Evolutionary conservation across 2,329 filamentous ascomycete genomes (phyloP).

Genomic region (Alternaria solani): DNA sequence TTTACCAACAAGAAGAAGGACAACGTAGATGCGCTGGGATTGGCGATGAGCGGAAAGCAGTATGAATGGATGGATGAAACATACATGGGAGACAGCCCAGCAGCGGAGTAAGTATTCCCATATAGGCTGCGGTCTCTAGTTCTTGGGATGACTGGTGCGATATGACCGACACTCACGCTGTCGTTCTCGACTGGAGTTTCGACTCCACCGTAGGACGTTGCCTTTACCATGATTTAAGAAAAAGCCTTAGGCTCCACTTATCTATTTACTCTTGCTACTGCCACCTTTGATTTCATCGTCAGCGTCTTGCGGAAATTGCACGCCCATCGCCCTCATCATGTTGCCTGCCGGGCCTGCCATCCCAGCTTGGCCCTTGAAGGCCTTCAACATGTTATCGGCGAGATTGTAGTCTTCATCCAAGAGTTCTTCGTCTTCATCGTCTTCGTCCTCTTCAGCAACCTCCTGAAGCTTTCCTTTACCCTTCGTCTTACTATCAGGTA

Average conservation of each 20-base stretch:
- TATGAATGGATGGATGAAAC: not conserved
- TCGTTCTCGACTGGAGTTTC: not conserved
- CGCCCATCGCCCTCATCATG: slow-evolving; percentile 83
- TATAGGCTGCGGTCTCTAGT: not conserved
- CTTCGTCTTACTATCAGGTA: slow-evolving; percentile 14
- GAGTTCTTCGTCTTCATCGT: slow-evolving; percentile 57
- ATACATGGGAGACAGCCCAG: not conserved
- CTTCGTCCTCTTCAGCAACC: slow-evolving; percentile 50
- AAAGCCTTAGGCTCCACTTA: not conserved
- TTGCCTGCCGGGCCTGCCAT: slow-evolving; percentile 87
- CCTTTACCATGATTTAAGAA: not conserved
- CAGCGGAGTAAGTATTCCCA: not conserved
- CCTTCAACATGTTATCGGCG: slow-evolving; percentile 88
- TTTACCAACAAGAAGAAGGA: not conserved
- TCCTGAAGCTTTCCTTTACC: slow-evolving; percentile 23
- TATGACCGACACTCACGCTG: not conserved
- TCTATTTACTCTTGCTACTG: slow-evolving; percentile 2
- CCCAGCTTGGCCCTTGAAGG: slow-evolving; percentile 89
- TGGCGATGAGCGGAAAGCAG: not conserved
- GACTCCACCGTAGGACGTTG: not conserved
- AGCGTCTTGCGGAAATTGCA: slow-evolving; percentile 82
- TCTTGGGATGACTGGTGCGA: not conserved
- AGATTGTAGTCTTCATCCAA: slow-evolving; percentile 86
- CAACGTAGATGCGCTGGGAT: not conserved
- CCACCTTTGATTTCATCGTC: slow-evolving; percentile 54